phyloP scores from a whole-genome alignment of 768 basidiomycete species.

The Filobasidium floriforme region DNA sequence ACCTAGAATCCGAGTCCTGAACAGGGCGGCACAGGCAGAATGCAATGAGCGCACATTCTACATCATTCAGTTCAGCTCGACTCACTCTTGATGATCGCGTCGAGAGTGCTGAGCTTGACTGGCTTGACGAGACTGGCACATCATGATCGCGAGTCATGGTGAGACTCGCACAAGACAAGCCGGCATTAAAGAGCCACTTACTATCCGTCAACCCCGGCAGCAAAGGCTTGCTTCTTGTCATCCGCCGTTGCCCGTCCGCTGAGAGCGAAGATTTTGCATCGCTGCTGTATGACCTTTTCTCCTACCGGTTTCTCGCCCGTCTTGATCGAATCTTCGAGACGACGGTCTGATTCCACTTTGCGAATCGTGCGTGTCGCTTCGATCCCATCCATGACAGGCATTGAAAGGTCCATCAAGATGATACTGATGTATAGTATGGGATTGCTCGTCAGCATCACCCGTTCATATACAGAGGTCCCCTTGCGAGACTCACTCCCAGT shows the following conservation, averaged over 20 bases:
- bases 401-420: constrained; percentile 79
- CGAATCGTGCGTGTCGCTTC: constrained; percentile 79
- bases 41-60: neutral
- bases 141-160: constrained; percentile 9
- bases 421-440: constrained; percentile 51
- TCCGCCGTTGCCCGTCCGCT: constrained; percentile 91
- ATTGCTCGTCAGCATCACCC: constrained; percentile 15
- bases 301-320: constrained; percentile 1
- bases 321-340: constrained; percentile 10
- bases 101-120: constrained; percentile 83
- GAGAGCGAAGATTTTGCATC: constrained; percentile 62
- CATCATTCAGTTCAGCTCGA: neutral
- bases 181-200: constrained; percentile 48
- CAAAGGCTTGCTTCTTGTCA: constrained; percentile 82
- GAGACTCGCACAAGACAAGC: constrained; percentile 3
- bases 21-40: too few species aligned
- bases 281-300: constrained; percentile 16
- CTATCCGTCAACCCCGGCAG: constrained; percentile 93
- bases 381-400: constrained; percentile 88
- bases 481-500: constrained; percentile 67
- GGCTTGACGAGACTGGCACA: constrained; percentile 75
- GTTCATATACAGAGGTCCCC: neutral
- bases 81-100: constrained; percentile 46
- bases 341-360: constrained; percentile 55
- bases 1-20: constrained; percentile 17